Evolutionary conservation across 169 alveolate genomes (phyloP), one percentile per base, ranked within the genome.

Genomic region (Eimeria maxima): DNA sequence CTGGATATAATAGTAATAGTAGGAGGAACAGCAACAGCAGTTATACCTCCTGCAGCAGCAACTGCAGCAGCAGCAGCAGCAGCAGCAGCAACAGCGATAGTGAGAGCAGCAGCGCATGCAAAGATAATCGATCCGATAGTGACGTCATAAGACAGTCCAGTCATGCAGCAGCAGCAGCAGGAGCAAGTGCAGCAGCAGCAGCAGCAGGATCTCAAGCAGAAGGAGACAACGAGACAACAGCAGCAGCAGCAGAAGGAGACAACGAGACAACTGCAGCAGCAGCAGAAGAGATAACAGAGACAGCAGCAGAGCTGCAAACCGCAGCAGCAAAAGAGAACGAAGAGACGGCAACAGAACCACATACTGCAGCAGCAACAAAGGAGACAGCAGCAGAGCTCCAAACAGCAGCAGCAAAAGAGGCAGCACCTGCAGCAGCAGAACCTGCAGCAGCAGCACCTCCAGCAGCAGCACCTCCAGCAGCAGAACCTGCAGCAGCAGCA

Each of bases 51-150:
- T n/a, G n/a, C n/a, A 50, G 57, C 57, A 50, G 57, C 57, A 7
- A 7, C 11, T 50, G 57, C 57, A 11, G 57, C 73, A 73, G 84
- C 84, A 38, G 84, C 84, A 73, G 84, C 84, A 73, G 50, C 55
- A 29, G 45, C 84, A 73, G 84, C 55, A 10, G 84, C n/a, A n/a
- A n/a, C n/a, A n/a, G n/a, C n/a, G n/a, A n/a, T n/a, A n/a, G n/a
- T n/a, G n/a, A n/a, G 53, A 73, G 84, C 84, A 73, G 84, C 84
- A 73, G 84, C 55, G 84, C 24, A 38, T 45, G 8, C 24, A 16
- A 73, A 33, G n/a, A n/a, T n/a, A n/a, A n/a, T n/a, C n/a, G n/a
- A n/a, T 16, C 16, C 47, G 84, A 73, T 18, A n/a, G 29, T 7
- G 53, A 38, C n/a, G 47, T 11, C 22, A 29, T 18, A 27, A 22